These are phyloP conservation scores for Paxillus ammoniavirescens DNA, from an alignment of 768 basidiomycete species.

Conservation along the genomic window DNA sequence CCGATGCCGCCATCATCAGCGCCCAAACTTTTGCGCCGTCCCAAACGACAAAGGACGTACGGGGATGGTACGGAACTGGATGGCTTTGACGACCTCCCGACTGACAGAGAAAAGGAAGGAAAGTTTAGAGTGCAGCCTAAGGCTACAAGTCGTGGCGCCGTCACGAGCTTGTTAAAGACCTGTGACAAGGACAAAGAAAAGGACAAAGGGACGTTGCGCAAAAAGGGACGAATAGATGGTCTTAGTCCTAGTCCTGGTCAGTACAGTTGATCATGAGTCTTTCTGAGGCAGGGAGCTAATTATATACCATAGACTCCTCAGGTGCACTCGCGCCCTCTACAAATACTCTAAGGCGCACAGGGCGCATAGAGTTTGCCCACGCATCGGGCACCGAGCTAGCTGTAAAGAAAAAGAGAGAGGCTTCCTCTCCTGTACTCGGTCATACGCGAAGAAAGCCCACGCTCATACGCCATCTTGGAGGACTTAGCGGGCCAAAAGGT, in stretches of 20 bases:
- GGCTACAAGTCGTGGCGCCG: conserved; percentile 55
- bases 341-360: conserved; percentile 56
- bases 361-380: conserved; percentile 55
- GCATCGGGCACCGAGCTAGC: conserved; percentile 31
- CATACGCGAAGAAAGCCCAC: conserved; percentile 75
- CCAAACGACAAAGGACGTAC: conserved; percentile 73
- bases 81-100: conserved; percentile 81
- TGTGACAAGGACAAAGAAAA: conserved; percentile 37
- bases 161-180: conserved; percentile 44
- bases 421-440: conserved; percentile 41
- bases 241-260: conserved; percentile 40
- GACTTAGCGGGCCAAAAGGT: conserved; percentile 72
- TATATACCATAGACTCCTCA: conserved; percentile 14
- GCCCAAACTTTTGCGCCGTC: conserved; percentile 69
- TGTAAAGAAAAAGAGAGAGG: conserved; percentile 56
- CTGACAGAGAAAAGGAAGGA: conserved; percentile 80
- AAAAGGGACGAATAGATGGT: conserved; percentile 51
- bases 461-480: conserved; percentile 81
- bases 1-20: conserved; percentile 43
- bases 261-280: conserved; percentile 15
- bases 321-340: conserved; percentile 40
- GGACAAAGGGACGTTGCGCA: conserved; percentile 58
- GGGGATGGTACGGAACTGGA: conserved; percentile 92
- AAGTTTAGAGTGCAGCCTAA: conserved; percentile 75
- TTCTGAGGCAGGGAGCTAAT: conserved; percentile 1